Evolutionary conservation across 108 stramenopile genomes (phyloP).

Genomic region (Cylindrotheca closterium): DNA sequence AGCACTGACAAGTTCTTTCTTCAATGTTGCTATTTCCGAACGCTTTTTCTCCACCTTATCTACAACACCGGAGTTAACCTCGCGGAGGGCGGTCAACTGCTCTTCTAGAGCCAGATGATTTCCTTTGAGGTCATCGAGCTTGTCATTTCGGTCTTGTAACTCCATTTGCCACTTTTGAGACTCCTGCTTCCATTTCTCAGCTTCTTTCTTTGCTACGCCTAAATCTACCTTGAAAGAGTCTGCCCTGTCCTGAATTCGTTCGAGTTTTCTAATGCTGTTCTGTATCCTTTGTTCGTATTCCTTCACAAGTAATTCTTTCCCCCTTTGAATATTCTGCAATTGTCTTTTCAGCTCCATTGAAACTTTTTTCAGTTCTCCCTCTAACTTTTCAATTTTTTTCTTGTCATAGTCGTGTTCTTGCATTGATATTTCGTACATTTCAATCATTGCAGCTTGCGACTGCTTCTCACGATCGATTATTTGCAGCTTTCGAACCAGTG

Average conservation of each 20-base stretch:
- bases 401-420: constrained; percentile 46
- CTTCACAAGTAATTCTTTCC: constrained; percentile 26
- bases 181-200: constrained; percentile 13
- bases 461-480: constrained; percentile 40
- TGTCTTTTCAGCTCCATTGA: constrained; percentile 33
- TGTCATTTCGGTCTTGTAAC: constrained; percentile 3
- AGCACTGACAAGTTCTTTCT: constrained; percentile 25
- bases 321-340: constrained; percentile 26
- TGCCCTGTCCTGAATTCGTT: constrained; percentile 29
- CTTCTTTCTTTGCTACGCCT: constrained; percentile 16
- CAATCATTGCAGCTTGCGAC: constrained; percentile 31
- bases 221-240: constrained; percentile 34
- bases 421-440: constrained; percentile 42
- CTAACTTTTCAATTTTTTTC: constrained; percentile 22
- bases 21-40: constrained; percentile 23
- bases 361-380: constrained; percentile 30
- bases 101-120: constrained; percentile 32
- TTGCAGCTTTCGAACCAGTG: constrained; percentile 41
- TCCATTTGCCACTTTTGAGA: constrained; percentile 16
- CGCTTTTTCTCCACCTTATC: constrained; percentile 37
- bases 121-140: constrained; percentile 15
- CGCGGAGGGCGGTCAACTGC: constrained; percentile 33
- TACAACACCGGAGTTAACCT: constrained; percentile 29
- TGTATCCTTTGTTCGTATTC: constrained; percentile 37
- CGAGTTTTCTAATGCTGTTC: constrained; percentile 20